These are phyloP conservation scores for Termitomyces sp. DNA, from an alignment of 768 basidiomycete genomes.

Conservation along the genomic window DNA sequence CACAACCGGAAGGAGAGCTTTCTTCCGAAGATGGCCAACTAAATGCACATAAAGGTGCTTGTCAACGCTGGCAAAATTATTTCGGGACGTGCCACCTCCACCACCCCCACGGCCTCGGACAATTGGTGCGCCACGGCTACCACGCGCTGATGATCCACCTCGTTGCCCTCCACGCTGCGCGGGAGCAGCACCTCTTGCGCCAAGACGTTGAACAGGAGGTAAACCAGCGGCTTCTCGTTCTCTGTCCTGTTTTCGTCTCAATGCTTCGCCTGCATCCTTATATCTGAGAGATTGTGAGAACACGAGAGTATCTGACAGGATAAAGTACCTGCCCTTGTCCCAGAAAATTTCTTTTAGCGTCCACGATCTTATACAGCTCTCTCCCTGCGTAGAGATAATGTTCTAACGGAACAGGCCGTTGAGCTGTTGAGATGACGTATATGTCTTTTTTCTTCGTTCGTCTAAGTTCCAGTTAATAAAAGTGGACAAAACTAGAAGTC, in stretches of 20 bases:
- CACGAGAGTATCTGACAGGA: neutral
- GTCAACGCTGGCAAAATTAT: conserved; percentile 67
- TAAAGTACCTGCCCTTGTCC: conserved; percentile 52
- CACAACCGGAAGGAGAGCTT: conserved; percentile 84
- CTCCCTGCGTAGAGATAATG: conserved; percentile 95
- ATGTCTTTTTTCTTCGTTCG: conserved; percentile 99
- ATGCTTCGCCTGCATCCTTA: conserved; percentile 83
- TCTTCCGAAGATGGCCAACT: conserved; percentile 80
- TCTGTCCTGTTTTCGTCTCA: conserved; percentile 94
- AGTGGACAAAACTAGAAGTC: neutral
- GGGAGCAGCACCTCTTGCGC: conserved; percentile 66
- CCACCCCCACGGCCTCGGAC: conserved; percentile 32
- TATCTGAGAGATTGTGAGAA: conserved; percentile 44
- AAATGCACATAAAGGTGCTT: conserved; percentile 94
- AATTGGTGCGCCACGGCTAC: conserved; percentile 33
- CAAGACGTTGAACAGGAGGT: conserved; percentile 77
- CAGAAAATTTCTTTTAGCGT: conserved; percentile 70
- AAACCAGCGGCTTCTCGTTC: conserved; percentile 94
- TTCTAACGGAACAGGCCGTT: conserved; percentile 94
- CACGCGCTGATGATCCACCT: conserved; percentile 34
- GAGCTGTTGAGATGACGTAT: conserved; percentile 95
- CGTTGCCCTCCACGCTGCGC: conserved; percentile 54
- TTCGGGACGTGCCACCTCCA: conserved; percentile 38
- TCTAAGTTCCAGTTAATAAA: conserved; percentile 34
- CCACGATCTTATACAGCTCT: conserved; percentile 90